phyloP scores from a whole-genome alignment of 495 filamentous ascomycete genomes.

The Xylaria bambusicola region DNA sequence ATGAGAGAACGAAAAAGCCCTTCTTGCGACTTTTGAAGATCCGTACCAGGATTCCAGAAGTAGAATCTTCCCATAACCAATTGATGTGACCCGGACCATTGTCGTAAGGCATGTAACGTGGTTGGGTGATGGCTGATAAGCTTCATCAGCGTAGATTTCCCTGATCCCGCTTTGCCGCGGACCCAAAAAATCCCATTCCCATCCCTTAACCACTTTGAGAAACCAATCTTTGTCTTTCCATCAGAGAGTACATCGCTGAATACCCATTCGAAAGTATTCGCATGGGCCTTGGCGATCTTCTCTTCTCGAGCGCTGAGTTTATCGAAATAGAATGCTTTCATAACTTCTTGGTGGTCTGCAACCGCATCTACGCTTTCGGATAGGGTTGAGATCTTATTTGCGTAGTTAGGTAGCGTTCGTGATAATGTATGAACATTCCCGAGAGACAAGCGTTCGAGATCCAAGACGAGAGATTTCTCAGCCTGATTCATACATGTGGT shows the following conservation, averaged over 20 bases:
- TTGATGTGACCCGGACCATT: conserved; percentile 28
- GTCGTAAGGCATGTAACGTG: conserved; percentile 17
- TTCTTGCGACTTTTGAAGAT: conserved; percentile 42
- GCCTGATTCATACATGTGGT: neutral
- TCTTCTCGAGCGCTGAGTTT: conserved; percentile 9
- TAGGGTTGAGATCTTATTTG: neutral
- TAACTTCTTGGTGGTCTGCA: neutral
- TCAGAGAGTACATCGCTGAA: neutral
- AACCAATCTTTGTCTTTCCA: neutral
- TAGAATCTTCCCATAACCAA: conserved; percentile 40
- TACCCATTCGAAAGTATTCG: conserved; percentile 21
- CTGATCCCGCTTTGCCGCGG: conserved; percentile 28
- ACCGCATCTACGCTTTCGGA: neutral
- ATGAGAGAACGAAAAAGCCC: conserved; percentile 49
- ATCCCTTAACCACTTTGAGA: conserved; percentile 21
- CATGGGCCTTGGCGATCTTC: conserved; percentile 11
- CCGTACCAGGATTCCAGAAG: conserved; percentile 46
- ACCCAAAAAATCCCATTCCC: conserved; percentile 25
- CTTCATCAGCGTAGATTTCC: conserved; percentile 34
- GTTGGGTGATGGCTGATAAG: conserved; percentile 19
- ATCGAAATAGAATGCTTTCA: conserved; percentile 4
- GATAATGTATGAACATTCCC: neutral
- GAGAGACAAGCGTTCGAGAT: neutral
- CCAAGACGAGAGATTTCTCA: neutral
- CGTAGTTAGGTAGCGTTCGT: neutral